Conservation (phyloP, 2,329 filamentous ascomycete species). For the Phyllosticta capitalensis region DNA sequence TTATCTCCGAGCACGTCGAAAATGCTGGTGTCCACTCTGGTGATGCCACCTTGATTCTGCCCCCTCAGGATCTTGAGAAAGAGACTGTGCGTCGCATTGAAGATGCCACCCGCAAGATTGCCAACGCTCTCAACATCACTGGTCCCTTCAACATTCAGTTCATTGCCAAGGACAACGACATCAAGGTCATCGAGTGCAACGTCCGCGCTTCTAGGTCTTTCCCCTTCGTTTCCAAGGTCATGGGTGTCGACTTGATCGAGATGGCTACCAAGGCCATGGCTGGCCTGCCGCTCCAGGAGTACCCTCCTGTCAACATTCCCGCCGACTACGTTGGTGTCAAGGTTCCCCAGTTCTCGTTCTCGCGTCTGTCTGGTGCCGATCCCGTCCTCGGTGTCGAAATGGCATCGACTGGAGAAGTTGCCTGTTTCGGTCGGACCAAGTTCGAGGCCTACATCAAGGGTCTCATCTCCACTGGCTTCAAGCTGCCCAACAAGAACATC, state of each 20-base stretch:
- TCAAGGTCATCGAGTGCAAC: conserved; percentile 99
- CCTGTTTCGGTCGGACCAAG: conserved; percentile 90
- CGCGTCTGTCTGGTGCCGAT: conserved; percentile 87
- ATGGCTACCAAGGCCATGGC: conserved; percentile 98
- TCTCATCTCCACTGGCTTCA: conserved; percentile 90
- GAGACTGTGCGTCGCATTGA: conserved; percentile 88
- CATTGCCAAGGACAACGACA: conserved; percentile 98
- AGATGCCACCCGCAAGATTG: conserved; percentile 93
- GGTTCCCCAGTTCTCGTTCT: conserved; percentile 98
- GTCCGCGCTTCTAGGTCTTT: conserved; percentile 93
- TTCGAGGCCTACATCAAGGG: conserved; percentile 98
- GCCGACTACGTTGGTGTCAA: conserved; percentile 89
- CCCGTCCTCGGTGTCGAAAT: conserved; percentile 97
- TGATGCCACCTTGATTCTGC: conserved; percentile 89
- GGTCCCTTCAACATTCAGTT: conserved; percentile 99
- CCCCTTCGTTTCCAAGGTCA: conserved; percentile 97
- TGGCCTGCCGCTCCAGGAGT: conserved; percentile 69
- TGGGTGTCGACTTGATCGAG: conserved; percentile 95
- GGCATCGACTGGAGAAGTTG: conserved; percentile 97
- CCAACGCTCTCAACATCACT: conserved; percentile 84
- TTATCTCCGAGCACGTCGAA: conserved; percentile 97
- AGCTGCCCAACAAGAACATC: conserved; percentile 90
- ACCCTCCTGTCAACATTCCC: conserved; percentile 67
- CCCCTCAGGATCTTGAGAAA: conserved; percentile 81
- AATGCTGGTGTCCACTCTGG: conserved; percentile 98